A percentile compares a stretch with the other conserved stretches of the same genome.
phyloP scores from a whole-genome alignment of 805 yeast species.

The Candida vaughaniae region DNA sequence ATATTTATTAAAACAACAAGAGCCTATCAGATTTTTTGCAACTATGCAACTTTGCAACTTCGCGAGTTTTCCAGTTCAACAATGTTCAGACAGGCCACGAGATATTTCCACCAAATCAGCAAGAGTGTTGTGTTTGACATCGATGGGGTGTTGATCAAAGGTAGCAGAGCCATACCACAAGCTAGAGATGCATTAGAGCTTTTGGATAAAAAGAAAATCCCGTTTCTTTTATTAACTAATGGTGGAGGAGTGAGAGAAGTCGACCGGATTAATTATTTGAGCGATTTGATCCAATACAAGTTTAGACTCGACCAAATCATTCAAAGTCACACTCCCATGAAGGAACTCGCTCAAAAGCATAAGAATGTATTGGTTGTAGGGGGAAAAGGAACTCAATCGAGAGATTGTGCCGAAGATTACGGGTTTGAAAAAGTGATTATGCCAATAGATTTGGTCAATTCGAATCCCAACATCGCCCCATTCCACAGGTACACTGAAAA shows the following conservation, averaged over 20 bases:
- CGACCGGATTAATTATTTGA: slow-evolving; percentile 43
- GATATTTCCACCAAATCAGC: not conserved
- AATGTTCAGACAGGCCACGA: slow-evolving; percentile 4
- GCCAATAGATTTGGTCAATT: slow-evolving; percentile 67
- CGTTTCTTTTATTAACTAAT: slow-evolving; percentile 82
- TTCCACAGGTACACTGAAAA: slow-evolving; percentile 40
- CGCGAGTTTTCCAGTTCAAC: slow-evolving; percentile 3
- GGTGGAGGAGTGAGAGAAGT: slow-evolving; percentile 82
- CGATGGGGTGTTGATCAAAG: slow-evolving; percentile 86
- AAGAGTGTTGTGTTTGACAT: slow-evolving; percentile 47
- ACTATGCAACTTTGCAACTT: too few species aligned
- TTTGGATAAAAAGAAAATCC: slow-evolving; percentile 55
- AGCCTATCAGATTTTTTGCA: too few species aligned
- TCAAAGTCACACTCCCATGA: slow-evolving; percentile 86
- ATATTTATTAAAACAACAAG: too few species aligned
- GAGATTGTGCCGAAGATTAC: slow-evolving; percentile 69
- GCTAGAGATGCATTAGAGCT: slow-evolving; percentile 62
- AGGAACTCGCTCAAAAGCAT: slow-evolving; percentile 26
- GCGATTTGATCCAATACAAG: slow-evolving; percentile 29
- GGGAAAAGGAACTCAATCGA: slow-evolving; percentile 68
- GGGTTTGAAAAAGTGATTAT: slow-evolving; percentile 77
- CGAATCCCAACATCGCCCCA: slow-evolving; percentile 64
- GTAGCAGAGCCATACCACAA: slow-evolving; percentile 60
- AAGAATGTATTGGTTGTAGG: slow-evolving; percentile 78
- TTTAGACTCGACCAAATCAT: slow-evolving; percentile 61